These are phyloP conservation scores for Melaleuca quinquenervia DNA, from an alignment of 345 rosid genomes.

Conservation along the genomic window DNA sequence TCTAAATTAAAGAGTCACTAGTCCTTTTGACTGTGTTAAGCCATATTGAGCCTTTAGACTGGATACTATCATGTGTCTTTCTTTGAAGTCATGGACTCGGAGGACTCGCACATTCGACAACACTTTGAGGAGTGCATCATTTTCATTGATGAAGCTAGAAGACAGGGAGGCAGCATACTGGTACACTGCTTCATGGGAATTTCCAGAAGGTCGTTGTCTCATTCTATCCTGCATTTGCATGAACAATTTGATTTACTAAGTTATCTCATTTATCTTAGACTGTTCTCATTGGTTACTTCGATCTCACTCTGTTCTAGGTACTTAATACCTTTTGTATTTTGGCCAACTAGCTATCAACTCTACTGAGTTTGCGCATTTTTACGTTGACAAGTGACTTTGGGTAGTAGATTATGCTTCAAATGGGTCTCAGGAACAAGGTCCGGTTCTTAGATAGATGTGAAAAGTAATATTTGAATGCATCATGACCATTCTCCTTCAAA, in stretches of 20 bases:
- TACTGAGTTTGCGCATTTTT: neutral
- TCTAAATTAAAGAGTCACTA: neutral
- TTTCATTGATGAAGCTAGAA: slow-evolving; percentile 63
- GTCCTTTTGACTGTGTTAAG: neutral
- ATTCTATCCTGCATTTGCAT: neutral
- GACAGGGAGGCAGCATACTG: slow-evolving; percentile 58
- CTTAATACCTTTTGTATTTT: neutral
- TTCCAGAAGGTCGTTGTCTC: slow-evolving; percentile 53
- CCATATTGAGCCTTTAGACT: neutral
- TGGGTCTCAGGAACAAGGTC: neutral
- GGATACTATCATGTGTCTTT: neutral
- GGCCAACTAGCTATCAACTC: neutral
- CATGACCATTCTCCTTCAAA: neutral
- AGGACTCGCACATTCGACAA: slow-evolving; percentile 38
- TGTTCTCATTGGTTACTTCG: neutral
- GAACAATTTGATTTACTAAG: neutral
- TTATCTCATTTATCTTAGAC: neutral
- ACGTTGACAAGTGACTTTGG: neutral
- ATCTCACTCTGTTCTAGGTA: neutral
- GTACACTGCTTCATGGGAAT: slow-evolving; percentile 73
- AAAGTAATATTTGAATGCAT: neutral
- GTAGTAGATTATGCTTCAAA: neutral
- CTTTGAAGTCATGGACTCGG: slow-evolving; percentile 47
- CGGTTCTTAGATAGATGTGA: neutral
- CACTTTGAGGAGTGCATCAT: slow-evolving; percentile 55